phyloP scores from a whole-genome alignment of 2,329 filamentous ascomycete species.

The Monosporascus sp. region DNA sequence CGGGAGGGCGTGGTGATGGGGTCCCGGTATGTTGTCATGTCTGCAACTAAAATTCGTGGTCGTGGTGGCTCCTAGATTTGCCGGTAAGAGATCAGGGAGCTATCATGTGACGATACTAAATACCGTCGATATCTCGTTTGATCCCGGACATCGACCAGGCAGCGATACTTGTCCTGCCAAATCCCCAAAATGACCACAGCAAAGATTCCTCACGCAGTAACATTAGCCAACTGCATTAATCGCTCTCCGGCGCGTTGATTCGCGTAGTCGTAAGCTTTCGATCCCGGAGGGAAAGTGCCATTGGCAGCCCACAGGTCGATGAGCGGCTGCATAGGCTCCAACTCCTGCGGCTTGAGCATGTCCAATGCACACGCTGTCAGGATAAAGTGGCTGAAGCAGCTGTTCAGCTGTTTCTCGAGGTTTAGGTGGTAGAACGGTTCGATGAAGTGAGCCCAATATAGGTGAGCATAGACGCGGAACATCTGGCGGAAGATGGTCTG shows the following conservation, averaged over 20 bases:
- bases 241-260: slow-evolving; percentile 57
- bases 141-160: not conserved
- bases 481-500: slow-evolving; percentile 95
- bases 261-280: slow-evolving; percentile 61
- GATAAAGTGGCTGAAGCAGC: slow-evolving; percentile 81
- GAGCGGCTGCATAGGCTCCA: slow-evolving; percentile 92
- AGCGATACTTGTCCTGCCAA: not conserved
- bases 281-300: slow-evolving; percentile 76
- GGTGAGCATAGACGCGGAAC: slow-evolving; percentile 96
- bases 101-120: no score
- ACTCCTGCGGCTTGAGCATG: slow-evolving; percentile 81
- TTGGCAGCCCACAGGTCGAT: slow-evolving; percentile 89
- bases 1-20: no score
- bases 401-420: slow-evolving; percentile 76
- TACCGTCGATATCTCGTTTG: no score
- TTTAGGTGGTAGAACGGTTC: slow-evolving; percentile 81
- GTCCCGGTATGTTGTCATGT: no score
- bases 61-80: no score
- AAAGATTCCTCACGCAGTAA: slow-evolving; percentile 10
- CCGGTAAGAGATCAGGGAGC: no score
- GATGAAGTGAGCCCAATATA: slow-evolving; percentile 94
- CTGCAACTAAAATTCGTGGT: no score
- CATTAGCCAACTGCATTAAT: slow-evolving; percentile 43
- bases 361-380: slow-evolving; percentile 74
- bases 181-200: not conserved